Conservation (phyloP, 805 yeast genomes). For the Candida tibetensis region DNA sequence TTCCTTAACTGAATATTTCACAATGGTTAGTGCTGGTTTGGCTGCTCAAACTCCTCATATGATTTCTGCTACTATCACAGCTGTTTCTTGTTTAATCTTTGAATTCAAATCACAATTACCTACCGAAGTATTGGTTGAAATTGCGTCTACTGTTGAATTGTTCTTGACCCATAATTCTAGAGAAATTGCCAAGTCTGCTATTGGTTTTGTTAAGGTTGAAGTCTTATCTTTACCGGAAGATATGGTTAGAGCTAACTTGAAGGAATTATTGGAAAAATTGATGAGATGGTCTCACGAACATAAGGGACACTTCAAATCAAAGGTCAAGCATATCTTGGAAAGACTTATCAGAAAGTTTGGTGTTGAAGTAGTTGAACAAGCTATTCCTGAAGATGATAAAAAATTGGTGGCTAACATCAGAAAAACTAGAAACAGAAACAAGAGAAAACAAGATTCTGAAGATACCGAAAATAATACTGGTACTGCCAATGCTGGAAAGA, state of each 20-base stretch:
- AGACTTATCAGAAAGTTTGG: constrained; percentile 89
- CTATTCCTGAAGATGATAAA: constrained; percentile 87
- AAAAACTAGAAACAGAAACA: constrained; percentile 80
- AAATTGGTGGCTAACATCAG: constrained; percentile 82
- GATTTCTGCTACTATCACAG: constrained; percentile 92
- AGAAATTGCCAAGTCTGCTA: constrained; percentile 90
- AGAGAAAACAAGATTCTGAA: constrained; percentile 47
- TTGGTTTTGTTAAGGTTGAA: constrained; percentile 92
- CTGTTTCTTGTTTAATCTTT: constrained; percentile 79
- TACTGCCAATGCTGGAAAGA: constrained; percentile 31
- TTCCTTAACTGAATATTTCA: constrained; percentile 75
- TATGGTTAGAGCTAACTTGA: constrained; percentile 62
- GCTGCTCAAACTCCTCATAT: constrained; percentile 93
- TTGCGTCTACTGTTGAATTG: constrained; percentile 82
- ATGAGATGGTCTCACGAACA: constrained; percentile 95
- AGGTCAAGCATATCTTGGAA: constrained; percentile 90
- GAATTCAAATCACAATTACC: constrained; percentile 75
- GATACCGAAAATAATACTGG: constrained; percentile 22
- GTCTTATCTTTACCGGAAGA: constrained; percentile 80
- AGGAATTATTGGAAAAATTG: constrained; percentile 64
- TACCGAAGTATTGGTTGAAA: constrained; percentile 60
- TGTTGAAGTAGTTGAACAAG: constrained; percentile 72
- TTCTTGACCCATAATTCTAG: constrained; percentile 87
- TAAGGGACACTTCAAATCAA: constrained; percentile 89
- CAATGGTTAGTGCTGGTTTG: constrained; percentile 93